Conservation (phyloP, 176 grass and related monocot genomes). For the Microstegium vimineum region DNA sequence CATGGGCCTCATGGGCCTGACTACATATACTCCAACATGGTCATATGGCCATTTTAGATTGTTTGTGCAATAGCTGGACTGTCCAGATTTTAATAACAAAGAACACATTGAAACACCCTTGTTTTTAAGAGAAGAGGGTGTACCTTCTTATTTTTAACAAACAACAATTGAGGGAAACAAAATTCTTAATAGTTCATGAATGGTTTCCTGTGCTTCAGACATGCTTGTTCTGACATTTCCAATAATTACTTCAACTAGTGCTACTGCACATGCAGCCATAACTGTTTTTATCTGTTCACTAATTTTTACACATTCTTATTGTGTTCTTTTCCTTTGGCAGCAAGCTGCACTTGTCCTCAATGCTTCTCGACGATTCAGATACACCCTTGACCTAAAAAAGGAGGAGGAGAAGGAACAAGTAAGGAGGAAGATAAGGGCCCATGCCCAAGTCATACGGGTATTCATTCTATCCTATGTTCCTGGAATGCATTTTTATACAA, state of each 20-base stretch:
- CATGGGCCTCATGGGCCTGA: no score
- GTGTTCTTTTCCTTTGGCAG: conserved; percentile 41
- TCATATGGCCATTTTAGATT: neutral
- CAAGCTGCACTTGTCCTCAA: conserved; percentile 94
- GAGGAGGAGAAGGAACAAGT: conserved; percentile 86
- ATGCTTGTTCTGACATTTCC: neutral
- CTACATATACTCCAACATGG: no score
- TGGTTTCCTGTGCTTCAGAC: conserved; percentile 10
- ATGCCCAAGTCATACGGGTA: conserved; percentile 99
- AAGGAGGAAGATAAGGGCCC: conserved; percentile 81
- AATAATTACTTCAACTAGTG: conserved; percentile 15
- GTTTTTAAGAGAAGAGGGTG: neutral
- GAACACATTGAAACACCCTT: neutral
- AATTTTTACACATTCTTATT: conserved; percentile 10
- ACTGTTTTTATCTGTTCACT: conserved; percentile 20
- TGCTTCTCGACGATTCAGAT: conserved; percentile 96
- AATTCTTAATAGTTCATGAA: conserved; percentile 7
- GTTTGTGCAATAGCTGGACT: neutral
- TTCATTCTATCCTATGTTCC: conserved; percentile 32
- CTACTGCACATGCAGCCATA: conserved; percentile 8
- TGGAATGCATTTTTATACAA: neutral
- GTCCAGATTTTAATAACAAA: neutral
- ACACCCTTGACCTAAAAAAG: conserved; percentile 84
- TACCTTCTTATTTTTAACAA: neutral
- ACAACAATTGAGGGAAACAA: neutral